phyloP scores from a whole-genome alignment of 495 filamentous ascomycete species.

The Penicillium coffeae region DNA sequence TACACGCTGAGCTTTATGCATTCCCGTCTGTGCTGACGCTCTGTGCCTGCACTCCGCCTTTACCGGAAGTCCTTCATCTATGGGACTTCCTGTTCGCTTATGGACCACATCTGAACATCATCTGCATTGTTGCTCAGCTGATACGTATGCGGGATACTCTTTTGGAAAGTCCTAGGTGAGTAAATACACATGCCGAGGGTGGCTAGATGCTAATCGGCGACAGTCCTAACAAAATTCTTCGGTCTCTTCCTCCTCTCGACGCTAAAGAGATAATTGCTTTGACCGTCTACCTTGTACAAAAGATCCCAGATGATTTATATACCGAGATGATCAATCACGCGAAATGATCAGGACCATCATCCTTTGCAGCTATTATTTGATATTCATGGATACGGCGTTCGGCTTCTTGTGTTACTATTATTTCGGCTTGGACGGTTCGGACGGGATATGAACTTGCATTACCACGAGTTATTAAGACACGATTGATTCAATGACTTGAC shows the following conservation, averaged over 20 bases:
- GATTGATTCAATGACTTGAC: slow-evolving; percentile 24
- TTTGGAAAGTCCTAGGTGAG: slow-evolving; percentile 75
- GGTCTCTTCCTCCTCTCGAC: slow-evolving; percentile 82
- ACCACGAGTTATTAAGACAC: slow-evolving; percentile 11
- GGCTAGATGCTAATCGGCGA: slow-evolving; percentile 15
- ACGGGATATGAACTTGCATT: slow-evolving; percentile 12
- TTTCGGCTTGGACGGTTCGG: slow-evolving; percentile 2
- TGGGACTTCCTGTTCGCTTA: slow-evolving; percentile 99
- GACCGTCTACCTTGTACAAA: slow-evolving; percentile 73
- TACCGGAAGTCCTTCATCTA: slow-evolving; percentile 89
- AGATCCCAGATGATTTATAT: slow-evolving; percentile 86
- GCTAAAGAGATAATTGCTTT: slow-evolving; percentile 76
- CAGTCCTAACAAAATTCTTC: slow-evolving; percentile 86
- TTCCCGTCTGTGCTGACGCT: slow-evolving; percentile 94
- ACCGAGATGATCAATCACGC: slow-evolving; percentile 85
- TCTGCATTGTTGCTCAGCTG: slow-evolving; percentile 97
- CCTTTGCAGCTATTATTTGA: slow-evolving; percentile 1
- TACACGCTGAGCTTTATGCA: slow-evolving; percentile 94
- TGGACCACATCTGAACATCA: slow-evolving; percentile 86
- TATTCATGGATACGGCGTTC: slow-evolving; percentile 19
- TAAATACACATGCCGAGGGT: slow-evolving; percentile 1
- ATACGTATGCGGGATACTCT: slow-evolving; percentile 82
- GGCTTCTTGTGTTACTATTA: slow-evolving; percentile 3
- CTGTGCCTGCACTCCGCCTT: slow-evolving; percentile 92
- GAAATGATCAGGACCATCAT: slow-evolving; percentile 43